Conservation (phyloP, 768 basidiomycete species). For the Candolleomyces aberdarensis region DNA sequence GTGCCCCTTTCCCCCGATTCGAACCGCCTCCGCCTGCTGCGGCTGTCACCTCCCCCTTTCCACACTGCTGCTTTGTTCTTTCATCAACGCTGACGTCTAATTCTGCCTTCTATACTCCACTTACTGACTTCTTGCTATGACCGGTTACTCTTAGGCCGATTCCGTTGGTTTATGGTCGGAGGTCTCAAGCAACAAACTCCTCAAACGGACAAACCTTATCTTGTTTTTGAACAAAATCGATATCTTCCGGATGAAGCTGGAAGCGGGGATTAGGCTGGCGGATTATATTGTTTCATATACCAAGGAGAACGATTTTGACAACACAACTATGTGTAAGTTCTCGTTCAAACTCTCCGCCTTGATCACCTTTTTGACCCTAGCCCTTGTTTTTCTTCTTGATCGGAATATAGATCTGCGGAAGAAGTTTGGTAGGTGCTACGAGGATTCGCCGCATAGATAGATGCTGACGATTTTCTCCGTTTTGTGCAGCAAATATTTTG, state of each 20-base stretch:
- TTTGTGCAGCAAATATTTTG: slow-evolving; percentile 34
- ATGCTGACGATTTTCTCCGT: not conserved
- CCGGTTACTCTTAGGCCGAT: slow-evolving; percentile 53
- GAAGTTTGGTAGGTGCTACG: slow-evolving; percentile 39
- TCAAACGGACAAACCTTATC: slow-evolving; percentile 69
- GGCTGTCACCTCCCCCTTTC: too few species aligned
- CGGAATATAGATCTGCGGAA: slow-evolving; percentile 7
- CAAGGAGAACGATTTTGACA: slow-evolving; percentile 66
- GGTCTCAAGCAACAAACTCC: slow-evolving; percentile 67
- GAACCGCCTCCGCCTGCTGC: too few species aligned
- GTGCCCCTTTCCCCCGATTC: too few species aligned
- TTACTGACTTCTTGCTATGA: not conserved
- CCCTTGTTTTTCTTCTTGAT: slow-evolving; percentile 3
- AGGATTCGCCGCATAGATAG: not conserved
- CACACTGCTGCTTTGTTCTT: too few species aligned
- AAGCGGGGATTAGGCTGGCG: slow-evolving; percentile 57
- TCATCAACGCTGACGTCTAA: too few species aligned
- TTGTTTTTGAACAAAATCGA: slow-evolving; percentile 84
- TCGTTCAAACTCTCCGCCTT: not conserved
- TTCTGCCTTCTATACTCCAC: slow-evolving; percentile 9
- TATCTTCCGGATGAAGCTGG: slow-evolving; percentile 64
- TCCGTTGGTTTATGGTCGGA: slow-evolving; percentile 74
- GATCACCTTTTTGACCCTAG: slow-evolving; percentile 36
- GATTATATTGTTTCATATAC: slow-evolving; percentile 74
- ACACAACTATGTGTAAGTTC: slow-evolving; percentile 47